A percentile compares a stretch with the other conserved stretches of the same genome.
Evolutionary conservation across 495 filamentous ascomycete genomes (phyloP).

Genomic region (Penicillium roqueforti): DNA sequence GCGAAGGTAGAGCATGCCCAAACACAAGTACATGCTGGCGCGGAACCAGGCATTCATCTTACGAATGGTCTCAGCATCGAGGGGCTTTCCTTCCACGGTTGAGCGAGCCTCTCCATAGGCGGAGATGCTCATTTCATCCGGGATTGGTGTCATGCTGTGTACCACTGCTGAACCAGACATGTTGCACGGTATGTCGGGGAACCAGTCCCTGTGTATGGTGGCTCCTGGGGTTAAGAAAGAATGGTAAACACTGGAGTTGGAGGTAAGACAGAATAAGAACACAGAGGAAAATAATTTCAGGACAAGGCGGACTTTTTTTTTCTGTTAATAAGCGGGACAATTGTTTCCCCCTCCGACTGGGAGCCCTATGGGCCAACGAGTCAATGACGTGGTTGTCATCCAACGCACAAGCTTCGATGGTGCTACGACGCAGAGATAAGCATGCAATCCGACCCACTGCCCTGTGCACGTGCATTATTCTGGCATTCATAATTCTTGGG

Average conservation of each 20-base stretch:
- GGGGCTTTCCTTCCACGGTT: slow-evolving; percentile 53
- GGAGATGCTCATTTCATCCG: slow-evolving; percentile 44
- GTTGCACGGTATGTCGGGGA: neutral
- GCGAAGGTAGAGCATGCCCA: slow-evolving; percentile 72
- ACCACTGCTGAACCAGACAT: neutral
- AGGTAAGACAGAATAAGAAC: no score
- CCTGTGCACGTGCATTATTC: no score
- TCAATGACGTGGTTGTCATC: slow-evolving; percentile 12
- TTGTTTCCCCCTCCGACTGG: neutral
- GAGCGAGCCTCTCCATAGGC: slow-evolving; percentile 62
- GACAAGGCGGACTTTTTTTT: no score
- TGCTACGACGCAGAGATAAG: no score
- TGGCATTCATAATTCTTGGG: no score
- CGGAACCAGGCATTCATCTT: slow-evolving; percentile 66
- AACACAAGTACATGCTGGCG: slow-evolving; percentile 64
- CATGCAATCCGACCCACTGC: no score
- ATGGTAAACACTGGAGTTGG: neutral
- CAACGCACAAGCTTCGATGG: no score
- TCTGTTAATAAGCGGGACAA: neutral
- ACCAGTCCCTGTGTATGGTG: neutral
- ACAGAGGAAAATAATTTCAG: neutral
- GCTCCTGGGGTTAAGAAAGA: neutral
- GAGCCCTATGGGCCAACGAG: neutral
- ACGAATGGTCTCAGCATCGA: slow-evolving; percentile 58
- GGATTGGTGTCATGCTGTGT: slow-evolving; percentile 11